Conservation (phyloP, 177 flowering plant genomes). For the Vitis hybrid region DNA sequence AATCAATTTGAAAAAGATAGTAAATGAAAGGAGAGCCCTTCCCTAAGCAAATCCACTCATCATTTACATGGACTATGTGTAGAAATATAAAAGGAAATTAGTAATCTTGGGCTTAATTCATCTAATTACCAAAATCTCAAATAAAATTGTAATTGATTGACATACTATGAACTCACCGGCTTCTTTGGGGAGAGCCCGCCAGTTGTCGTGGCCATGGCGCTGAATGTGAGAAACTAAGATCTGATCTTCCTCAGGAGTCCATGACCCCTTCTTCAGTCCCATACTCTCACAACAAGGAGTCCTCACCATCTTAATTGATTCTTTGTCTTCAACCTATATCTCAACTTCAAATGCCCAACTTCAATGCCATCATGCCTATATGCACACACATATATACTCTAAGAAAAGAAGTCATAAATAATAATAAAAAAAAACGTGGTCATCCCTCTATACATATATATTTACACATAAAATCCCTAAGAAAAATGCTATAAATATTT, state of each 20-base stretch:
- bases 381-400: not conserved
- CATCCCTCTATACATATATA: not conserved
- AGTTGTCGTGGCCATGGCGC: slow-evolving; percentile 14
- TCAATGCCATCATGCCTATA: not conserved
- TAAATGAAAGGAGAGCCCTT: too few species aligned
- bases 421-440: too few species aligned
- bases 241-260: slow-evolving; percentile 19
- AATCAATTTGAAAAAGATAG: too few species aligned
- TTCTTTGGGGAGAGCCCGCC: slow-evolving; percentile 18
- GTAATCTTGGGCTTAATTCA: not conserved
- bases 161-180: slow-evolving; percentile 5
- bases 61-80: too few species aligned
- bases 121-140: not conserved
- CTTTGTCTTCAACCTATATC: not conserved
- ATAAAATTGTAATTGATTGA: not conserved
- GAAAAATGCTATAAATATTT: too few species aligned
- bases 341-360: not conserved
- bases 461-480: too few species aligned
- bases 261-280: slow-evolving; percentile 21
- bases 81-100: too few species aligned
- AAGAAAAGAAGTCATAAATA: not conserved
- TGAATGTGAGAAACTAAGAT: slow-evolving; percentile 11
- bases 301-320: slow-evolving; percentile 5
- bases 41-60: too few species aligned
- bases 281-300: slow-evolving; percentile 18